Conservation (phyloP, 140 eudicot genomes). For the Cichorium intybus region DNA sequence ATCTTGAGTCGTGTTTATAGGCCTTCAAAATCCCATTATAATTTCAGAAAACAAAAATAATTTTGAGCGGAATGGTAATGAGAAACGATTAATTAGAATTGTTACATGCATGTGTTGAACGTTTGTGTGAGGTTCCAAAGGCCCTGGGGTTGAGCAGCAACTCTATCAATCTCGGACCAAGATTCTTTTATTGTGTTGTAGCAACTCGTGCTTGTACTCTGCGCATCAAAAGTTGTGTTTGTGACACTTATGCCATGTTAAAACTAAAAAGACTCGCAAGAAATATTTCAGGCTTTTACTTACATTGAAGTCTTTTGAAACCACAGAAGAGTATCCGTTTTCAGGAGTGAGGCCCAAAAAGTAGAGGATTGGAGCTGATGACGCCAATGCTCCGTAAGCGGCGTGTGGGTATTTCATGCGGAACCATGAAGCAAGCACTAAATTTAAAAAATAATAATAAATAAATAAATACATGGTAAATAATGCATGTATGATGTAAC, state of each 20-base stretch:
- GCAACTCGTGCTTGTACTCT: slow-evolving; percentile 55
- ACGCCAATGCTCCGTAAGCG: slow-evolving; percentile 64
- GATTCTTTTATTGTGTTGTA: slow-evolving; percentile 39
- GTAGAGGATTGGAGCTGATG: slow-evolving; percentile 63
- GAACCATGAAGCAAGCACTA: slow-evolving; percentile 80
- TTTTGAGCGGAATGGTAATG: background rate
- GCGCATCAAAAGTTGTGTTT: slow-evolving; percentile 1
- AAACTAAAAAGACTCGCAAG: background rate
- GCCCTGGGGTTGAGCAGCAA: slow-evolving; percentile 51
- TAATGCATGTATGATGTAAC: too few relatives aligned
- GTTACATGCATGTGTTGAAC: slow-evolving; percentile 66
- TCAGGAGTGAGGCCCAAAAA: slow-evolving; percentile 55
- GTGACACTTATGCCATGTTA: background rate
- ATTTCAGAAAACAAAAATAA: background rate
- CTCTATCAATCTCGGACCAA: slow-evolving; percentile 49
- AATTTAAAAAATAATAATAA: background rate
- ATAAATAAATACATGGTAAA: too few relatives aligned
- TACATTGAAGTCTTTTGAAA: slow-evolving; percentile 60
- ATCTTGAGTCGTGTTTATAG: slow-evolving; percentile 24
- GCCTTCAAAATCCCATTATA: background rate
- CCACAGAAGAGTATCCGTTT: slow-evolving; percentile 40
- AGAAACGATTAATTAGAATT: background rate
- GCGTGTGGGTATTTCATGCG: slow-evolving; percentile 66
- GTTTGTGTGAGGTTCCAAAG: slow-evolving; percentile 37
- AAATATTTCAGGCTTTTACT: background rate